Evolutionary conservation across 306 rosid genomes (phyloP), one percentile per base, ranked within the genome.

Genomic region (Mucuna pruriens): DNA sequence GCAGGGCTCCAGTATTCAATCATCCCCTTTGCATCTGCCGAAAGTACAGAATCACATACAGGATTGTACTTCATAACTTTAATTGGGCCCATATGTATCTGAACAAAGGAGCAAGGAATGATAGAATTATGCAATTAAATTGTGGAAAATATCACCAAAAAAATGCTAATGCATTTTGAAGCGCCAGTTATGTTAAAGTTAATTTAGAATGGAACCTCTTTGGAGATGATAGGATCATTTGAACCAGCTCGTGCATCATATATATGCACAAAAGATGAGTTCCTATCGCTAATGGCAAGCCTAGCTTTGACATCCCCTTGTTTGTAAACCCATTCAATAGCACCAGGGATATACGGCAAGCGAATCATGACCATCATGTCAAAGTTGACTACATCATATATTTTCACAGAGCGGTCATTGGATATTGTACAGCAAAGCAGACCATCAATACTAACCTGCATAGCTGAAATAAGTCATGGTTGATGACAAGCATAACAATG

Each of bases 361-460:
- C 94, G 90, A 84, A 95, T 91, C 99, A 95, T 95, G 87, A 91
- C 99, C 97, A 95, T 95, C 99, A 95, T 95, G 83, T 95, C 99
- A 80, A 71, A 95, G 90, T 95, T 93, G 71, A 95, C 97, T 44
- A 95, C 99, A 6, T 95, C 99, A 71, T 95, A 95, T 87, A 95
- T 89, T 90, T 95, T 95, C 71, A 91, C 98, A 63, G 98, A 87
- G 6, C 72, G 90, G 76, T 95, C 99, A 80, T 82, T 84, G 68
- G 99, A 95, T 89, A 93, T 95, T 54, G 99, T 93, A 82, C 94
- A 92, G 87, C 99, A 95, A 72, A 95, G 97, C 88, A 93, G 80
- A 85, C 99, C 99, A 87, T 95, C 99, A 80, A 77, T 38, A 75
- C 99, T 95, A 89, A 95, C 99, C 99, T 95, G 99, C 90, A 87